phyloP scores from a whole-genome alignment of 805 yeast genomes.

The Pichia phayaonensis region DNA sequence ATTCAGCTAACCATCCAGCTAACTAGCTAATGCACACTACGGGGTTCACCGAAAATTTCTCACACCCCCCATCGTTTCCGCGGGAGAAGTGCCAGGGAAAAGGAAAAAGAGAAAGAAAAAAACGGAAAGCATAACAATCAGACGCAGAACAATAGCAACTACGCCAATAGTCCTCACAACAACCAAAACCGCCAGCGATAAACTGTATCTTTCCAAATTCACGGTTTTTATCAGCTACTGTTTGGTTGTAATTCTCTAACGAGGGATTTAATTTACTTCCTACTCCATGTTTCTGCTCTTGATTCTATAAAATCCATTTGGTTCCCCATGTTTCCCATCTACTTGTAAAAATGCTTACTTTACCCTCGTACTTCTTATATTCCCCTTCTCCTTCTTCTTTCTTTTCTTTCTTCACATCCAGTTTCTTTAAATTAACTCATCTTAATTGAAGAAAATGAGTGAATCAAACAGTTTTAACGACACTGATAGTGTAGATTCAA shows the following conservation, averaged over 20 bases:
- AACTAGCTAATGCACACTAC: too few relatives aligned
- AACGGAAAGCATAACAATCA: too few relatives aligned
- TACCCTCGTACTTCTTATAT: too few relatives aligned
- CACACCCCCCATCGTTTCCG: too few relatives aligned
- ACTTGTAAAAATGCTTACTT: too few relatives aligned
- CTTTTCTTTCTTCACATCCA: background rate
- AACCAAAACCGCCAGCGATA: background rate
- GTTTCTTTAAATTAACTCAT: background rate
- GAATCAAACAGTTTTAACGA: constrained; percentile 11
- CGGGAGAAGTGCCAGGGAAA: too few relatives aligned
- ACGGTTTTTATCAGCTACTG: background rate
- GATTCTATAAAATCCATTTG: background rate
- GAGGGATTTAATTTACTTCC: background rate
- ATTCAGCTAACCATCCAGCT: too few relatives aligned
- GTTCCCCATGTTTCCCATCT: background rate
- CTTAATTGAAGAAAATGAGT: background rate
- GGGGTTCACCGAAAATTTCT: too few relatives aligned
- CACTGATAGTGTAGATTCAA: constrained; percentile 20
- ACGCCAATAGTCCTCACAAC: too few relatives aligned
- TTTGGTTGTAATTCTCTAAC: background rate
- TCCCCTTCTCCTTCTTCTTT: background rate
- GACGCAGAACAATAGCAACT: too few relatives aligned
- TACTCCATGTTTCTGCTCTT: background rate
- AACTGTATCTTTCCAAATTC: background rate
- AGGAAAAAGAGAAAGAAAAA: too few relatives aligned